These are phyloP conservation scores for Coemansia sp. DNA, from an alignment of 192 early-diverging fungal species.

Conservation along the genomic window DNA sequence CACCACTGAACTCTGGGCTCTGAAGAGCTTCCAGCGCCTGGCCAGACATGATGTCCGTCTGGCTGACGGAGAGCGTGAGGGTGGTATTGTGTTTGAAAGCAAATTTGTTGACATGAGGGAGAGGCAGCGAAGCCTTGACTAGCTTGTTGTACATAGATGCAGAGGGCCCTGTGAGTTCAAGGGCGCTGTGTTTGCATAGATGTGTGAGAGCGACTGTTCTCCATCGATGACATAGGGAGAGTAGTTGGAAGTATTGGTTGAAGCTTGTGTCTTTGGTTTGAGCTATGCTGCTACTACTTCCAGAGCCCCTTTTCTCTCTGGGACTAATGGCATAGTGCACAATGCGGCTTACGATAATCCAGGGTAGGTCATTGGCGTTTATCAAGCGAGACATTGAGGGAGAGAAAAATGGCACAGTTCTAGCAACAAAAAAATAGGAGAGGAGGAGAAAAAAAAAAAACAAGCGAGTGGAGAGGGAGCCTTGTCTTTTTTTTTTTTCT, in stretches of 20 bases:
- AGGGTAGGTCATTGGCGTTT: not conserved
- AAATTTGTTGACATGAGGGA: not conserved
- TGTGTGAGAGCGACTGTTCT: not conserved
- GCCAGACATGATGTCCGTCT: not conserved
- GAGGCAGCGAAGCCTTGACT: not conserved
- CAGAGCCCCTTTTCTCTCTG: not conserved
- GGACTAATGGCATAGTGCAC: not conserved
- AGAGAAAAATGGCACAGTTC: not conserved
- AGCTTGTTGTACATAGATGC: not conserved
- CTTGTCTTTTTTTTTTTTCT: not conserved
- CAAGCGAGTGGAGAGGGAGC: not conserved
- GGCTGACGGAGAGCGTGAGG: not conserved
- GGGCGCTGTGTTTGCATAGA: not conserved
- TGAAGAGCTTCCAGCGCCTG: not conserved
- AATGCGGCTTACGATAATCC: slow-evolving; percentile 5
- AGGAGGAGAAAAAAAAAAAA: not conserved
- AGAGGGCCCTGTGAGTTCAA: not conserved
- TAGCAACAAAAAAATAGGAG: not conserved
- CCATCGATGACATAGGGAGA: slow-evolving; percentile 3
- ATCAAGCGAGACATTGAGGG: not conserved
- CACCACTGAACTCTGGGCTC: not conserved
- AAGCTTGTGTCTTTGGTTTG: not conserved
- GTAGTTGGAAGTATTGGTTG: not conserved
- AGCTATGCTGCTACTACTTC: not conserved
- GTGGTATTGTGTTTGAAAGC: not conserved